phyloP scores from a whole-genome alignment of 345 rosid species.

The Turritis glabra region DNA sequence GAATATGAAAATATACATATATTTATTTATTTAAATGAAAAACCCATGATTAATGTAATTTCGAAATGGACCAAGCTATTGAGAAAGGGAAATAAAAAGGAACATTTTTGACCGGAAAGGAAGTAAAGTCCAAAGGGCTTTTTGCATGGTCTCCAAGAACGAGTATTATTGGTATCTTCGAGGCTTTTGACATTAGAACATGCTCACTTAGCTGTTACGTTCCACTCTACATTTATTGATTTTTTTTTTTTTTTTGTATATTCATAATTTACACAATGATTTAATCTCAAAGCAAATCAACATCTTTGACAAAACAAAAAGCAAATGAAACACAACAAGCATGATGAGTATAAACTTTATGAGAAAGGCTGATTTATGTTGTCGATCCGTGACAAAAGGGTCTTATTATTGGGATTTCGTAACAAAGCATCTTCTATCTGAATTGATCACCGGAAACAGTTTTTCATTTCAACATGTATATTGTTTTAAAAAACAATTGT shows the following conservation, averaged over 20 bases:
- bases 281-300: constrained; percentile 9
- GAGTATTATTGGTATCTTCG: constrained; percentile 51
- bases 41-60: background rate
- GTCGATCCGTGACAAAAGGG: background rate
- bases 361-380: background rate
- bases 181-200: constrained; percentile 51
- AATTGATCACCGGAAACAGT: no score
- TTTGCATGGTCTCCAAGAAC: constrained; percentile 78
- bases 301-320: constrained; percentile 1
- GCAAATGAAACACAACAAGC: constrained; percentile 1
- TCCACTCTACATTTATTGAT: background rate
- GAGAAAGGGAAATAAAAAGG: constrained; percentile 23
- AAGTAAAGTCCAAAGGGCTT: constrained; percentile 42
- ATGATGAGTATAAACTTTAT: constrained; percentile 5
- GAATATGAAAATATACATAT: background rate
- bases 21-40: background rate
- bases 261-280: background rate
- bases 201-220: constrained; percentile 22
- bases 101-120: constrained; percentile 40
- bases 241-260: no score
- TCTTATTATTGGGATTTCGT: background rate
- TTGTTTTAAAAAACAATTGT: no score
- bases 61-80: background rate
- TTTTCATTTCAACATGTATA: no score
- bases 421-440: background rate